These are phyloP conservation scores for Pleurotus sapidus DNA, from an alignment of 768 basidiomycete species.

Conservation along the genomic window DNA sequence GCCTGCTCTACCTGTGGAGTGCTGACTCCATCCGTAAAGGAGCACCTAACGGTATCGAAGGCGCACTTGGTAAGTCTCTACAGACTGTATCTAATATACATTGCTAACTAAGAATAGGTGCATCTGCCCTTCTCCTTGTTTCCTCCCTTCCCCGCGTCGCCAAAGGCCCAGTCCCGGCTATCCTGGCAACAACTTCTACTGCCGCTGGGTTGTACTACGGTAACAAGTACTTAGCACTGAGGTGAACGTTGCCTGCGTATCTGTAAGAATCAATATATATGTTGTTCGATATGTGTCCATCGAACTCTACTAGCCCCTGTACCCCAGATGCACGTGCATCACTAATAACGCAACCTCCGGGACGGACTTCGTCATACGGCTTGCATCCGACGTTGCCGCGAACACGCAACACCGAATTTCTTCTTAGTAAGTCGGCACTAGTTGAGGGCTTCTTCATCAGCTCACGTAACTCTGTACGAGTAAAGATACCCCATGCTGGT, in stretches of 20 bases:
- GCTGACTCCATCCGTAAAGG: slow-evolving; percentile 75
- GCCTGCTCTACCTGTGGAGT: slow-evolving; percentile 76
- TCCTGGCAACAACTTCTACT: slow-evolving; percentile 61
- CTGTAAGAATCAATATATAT: no score
- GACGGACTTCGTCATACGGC: no score
- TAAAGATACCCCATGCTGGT: no score
- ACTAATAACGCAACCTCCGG: no score
- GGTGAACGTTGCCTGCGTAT: slow-evolving; percentile 10
- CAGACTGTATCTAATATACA: background rate
- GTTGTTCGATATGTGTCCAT: no score
- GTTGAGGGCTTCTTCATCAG: no score
- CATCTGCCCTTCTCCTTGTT: slow-evolving; percentile 69
- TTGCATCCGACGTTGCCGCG: no score
- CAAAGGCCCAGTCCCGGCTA: slow-evolving; percentile 72
- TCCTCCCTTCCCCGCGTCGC: slow-evolving; percentile 71
- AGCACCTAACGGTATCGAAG: slow-evolving; percentile 70
- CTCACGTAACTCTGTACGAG: no score
- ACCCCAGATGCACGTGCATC: no score
- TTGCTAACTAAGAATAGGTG: slow-evolving; percentile 40
- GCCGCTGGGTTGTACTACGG: slow-evolving; percentile 68
- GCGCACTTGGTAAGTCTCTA: slow-evolving; percentile 60
- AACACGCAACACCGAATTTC: no score
- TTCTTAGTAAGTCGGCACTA: no score
- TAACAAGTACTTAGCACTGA: slow-evolving; percentile 45
- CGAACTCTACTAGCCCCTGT: no score